Percentiles rank a stretch among this genome's conserved stretches.
Conservation (phyloP, 176 grass and related monocot genomes). For the Raddia guianensis region DNA sequence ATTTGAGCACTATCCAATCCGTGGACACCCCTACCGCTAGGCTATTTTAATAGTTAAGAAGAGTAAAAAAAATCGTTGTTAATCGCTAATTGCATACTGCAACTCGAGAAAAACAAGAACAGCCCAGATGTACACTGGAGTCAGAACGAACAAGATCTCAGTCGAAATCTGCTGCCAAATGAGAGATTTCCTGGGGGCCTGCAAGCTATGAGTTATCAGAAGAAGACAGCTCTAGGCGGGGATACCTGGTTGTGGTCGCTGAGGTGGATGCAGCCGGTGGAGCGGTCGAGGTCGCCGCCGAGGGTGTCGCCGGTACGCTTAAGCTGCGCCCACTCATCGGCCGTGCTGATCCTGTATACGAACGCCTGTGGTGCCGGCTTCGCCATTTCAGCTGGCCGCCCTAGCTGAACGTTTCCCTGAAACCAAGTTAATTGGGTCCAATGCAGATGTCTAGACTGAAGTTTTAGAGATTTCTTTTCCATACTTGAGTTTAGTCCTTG, state of each 20-base stretch:
- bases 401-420: no score
- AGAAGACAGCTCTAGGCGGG: background rate
- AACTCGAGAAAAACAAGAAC: background rate
- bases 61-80: no score
- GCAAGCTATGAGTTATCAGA: background rate
- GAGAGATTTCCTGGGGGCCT: background rate
- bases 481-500: no score
- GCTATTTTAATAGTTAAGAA: no score
- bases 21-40: no score
- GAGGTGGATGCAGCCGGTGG: slow-evolving; percentile 74
- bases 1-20: no score
- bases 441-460: no score
- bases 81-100: slow-evolving; percentile 4
- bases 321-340: slow-evolving; percentile 61
- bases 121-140: background rate
- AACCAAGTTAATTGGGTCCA: no score
- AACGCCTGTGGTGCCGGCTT: slow-evolving; percentile 41
- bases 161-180: background rate
- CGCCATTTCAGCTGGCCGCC: slow-evolving; percentile 25
- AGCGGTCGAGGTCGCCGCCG: slow-evolving; percentile 65
- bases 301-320: slow-evolving; percentile 47
- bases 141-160: background rate
- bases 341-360: slow-evolving; percentile 67
- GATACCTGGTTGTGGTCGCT: slow-evolving; percentile 68
- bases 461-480: no score